Percentiles rank a stretch among this genome's conserved stretches.
Conservation (phyloP, 2,329 filamentous ascomycete species). For the Blastomyces gilchristii region DNA sequence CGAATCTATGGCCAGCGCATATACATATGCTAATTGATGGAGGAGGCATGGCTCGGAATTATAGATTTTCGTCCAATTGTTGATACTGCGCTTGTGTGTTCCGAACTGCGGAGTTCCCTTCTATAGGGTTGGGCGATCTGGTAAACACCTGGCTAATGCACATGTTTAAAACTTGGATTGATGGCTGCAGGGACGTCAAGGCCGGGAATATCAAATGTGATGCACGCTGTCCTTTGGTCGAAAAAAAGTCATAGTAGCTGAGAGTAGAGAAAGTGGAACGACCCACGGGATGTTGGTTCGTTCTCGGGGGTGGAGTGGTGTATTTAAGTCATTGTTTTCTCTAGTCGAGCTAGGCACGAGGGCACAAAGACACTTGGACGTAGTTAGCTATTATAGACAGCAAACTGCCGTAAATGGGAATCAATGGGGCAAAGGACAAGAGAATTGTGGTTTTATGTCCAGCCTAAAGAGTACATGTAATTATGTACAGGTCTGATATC, state of each 20-base stretch:
- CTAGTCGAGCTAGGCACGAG: background rate
- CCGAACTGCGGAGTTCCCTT: background rate
- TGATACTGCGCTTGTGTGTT: background rate
- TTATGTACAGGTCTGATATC: background rate
- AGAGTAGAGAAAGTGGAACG: no score
- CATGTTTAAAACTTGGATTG: background rate
- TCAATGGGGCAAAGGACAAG: background rate
- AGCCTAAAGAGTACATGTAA: no score
- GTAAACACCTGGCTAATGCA: background rate
- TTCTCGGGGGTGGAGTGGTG: no score
- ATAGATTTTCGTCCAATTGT: background rate
- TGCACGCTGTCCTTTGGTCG: background rate
- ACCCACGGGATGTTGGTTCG: no score
- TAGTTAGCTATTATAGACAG: background rate
- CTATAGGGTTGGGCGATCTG: background rate
- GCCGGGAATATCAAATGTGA: background rate
- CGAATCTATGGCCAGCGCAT: background rate
- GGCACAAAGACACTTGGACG: background rate
- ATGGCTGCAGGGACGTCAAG: background rate
- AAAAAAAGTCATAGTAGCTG: background rate
- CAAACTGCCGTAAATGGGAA: background rate
- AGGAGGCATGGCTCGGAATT: background rate
- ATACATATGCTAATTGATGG: background rate
- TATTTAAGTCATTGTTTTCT: no score
- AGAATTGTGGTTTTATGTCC: no score